Percentiles rank a stretch among this genome's conserved stretches.
Evolutionary conservation across 371 early-diverging fungal genomes (phyloP).

Genomic region (Phascolomyces articulosus): DNA sequence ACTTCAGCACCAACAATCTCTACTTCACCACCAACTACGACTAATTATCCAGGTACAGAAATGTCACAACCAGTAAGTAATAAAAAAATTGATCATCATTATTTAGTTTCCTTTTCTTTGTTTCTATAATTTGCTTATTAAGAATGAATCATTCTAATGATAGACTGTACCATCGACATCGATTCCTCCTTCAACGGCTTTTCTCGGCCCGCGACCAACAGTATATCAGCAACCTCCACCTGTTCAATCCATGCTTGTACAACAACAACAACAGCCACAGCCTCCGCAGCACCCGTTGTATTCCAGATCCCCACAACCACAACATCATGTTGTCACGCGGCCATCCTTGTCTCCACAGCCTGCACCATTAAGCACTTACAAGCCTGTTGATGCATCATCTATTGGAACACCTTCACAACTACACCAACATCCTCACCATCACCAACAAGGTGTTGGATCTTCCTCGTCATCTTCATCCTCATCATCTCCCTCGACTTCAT

Average conservation of each 20-base stretch:
- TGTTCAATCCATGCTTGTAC: conserved; percentile 13
- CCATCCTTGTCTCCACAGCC: conserved; percentile 13
- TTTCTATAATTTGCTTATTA: background rate
- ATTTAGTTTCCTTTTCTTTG: background rate
- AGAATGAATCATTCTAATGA: background rate
- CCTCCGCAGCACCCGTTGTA: background rate
- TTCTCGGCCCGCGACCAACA: conserved; percentile 10
- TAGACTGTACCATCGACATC: conserved; percentile 6
- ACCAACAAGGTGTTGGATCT: background rate
- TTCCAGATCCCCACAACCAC: background rate
- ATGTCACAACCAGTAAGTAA: background rate
- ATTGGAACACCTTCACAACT: background rate
- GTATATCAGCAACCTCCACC: conserved; percentile 14
- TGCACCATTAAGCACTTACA: conserved; percentile 1
- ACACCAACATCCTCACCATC: background rate
- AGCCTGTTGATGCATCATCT: background rate
- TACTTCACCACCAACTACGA: background rate
- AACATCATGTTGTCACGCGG: conserved; percentile 3
- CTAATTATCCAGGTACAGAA: background rate
- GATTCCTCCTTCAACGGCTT: background rate
- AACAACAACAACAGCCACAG: conserved; percentile 4
- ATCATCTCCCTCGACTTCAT: conserved; percentile 10
- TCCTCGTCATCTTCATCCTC: conserved; percentile 12
- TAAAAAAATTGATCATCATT: background rate
- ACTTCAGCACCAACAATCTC: background rate